These are phyloP conservation scores for Gremmenia infestans DNA, from an alignment of 2,329 filamentous ascomycete species.

Conservation along the genomic window DNA sequence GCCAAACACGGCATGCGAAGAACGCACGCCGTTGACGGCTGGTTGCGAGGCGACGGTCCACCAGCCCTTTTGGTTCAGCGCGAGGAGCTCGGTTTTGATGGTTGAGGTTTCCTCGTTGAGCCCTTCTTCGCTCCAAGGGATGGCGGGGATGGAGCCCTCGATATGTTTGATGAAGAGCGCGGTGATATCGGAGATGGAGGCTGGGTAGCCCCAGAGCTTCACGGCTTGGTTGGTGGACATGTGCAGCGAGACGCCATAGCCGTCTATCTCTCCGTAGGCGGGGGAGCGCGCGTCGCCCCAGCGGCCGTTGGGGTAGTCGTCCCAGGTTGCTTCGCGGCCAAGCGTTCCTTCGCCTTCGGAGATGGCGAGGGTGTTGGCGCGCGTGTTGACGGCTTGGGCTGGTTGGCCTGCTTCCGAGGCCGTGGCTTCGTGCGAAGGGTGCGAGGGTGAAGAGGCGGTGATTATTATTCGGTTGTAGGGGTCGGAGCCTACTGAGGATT, in stretches of 20 bases:
- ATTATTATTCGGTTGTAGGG: constrained; percentile 86
- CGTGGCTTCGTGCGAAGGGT: constrained; percentile 64
- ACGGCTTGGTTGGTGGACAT: constrained; percentile 82
- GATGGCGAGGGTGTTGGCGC: constrained; percentile 83
- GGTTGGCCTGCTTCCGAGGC: constrained; percentile 76
- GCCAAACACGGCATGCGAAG: constrained; percentile 73
- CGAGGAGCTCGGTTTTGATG: constrained; percentile 71
- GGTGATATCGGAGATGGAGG: constrained; percentile 65
- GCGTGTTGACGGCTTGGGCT: constrained; percentile 65
- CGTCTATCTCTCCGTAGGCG: constrained; percentile 93
- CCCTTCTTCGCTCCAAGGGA: constrained; percentile 92
- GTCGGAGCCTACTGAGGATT: constrained; percentile 67
- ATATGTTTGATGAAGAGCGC: constrained; percentile 77
- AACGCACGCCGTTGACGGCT: constrained; percentile 79
- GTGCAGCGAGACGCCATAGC: constrained; percentile 95
- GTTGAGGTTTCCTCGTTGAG: constrained; percentile 77
- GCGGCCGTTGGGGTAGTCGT: constrained; percentile 93
- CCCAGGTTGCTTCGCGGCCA: constrained; percentile 94
- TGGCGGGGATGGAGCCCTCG: constrained; percentile 69
- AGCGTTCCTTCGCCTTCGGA: constrained; percentile 88
- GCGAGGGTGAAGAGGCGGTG: constrained; percentile 53
- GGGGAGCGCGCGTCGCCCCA: constrained; percentile 92
- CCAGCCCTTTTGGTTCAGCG: constrained; percentile 78
- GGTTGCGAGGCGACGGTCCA: constrained; percentile 97
- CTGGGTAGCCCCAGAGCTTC: constrained; percentile 78